phyloP scores from a whole-genome alignment of 805 yeast genomes.

The Yamadazyma sp. region DNA sequence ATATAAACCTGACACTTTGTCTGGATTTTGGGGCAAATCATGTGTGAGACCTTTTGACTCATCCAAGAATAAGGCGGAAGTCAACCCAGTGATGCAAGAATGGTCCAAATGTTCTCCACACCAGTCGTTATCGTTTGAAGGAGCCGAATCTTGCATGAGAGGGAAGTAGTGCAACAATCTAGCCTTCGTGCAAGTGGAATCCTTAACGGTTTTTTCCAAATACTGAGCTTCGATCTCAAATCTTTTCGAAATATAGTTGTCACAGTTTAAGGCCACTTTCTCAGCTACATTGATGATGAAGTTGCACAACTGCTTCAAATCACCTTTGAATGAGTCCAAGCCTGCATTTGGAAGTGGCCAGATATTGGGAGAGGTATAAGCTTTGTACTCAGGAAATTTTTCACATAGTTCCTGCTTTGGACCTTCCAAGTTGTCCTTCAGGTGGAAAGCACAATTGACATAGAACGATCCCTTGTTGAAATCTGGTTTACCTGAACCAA shows the following conservation, averaged over 20 bases:
- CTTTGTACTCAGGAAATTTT: constrained; percentile 33
- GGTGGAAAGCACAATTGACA: constrained; percentile 56
- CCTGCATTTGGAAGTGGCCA: constrained; percentile 45
- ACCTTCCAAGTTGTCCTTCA: constrained; percentile 44
- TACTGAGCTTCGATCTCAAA: constrained; percentile 35
- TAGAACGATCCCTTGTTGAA: constrained; percentile 56
- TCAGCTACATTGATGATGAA: constrained; percentile 50
- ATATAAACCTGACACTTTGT: constrained; percentile 49
- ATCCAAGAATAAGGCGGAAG: constrained; percentile 52
- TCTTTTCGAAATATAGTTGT: constrained; percentile 35
- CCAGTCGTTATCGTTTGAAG: constrained; percentile 42
- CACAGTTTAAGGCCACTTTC: constrained; percentile 55
- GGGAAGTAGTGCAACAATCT: constrained; percentile 57
- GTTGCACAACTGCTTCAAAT: constrained; percentile 40
- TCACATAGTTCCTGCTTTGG: constrained; percentile 37
- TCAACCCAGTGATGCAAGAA: constrained; percentile 58
- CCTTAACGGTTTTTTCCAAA: constrained; percentile 45
- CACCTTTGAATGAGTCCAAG: constrained; percentile 32
- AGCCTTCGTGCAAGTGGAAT: constrained; percentile 57
- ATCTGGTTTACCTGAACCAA: constrained; percentile 47
- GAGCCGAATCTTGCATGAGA: constrained; percentile 6
- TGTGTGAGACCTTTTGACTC: constrained; percentile 28
- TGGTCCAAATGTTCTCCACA: constrained; percentile 65
- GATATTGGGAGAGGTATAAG: constrained; percentile 49
- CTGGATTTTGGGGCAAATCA: constrained; percentile 38